These are phyloP conservation scores for Candida golubevii DNA, from an alignment of 805 yeast species.

Conservation along the genomic window DNA sequence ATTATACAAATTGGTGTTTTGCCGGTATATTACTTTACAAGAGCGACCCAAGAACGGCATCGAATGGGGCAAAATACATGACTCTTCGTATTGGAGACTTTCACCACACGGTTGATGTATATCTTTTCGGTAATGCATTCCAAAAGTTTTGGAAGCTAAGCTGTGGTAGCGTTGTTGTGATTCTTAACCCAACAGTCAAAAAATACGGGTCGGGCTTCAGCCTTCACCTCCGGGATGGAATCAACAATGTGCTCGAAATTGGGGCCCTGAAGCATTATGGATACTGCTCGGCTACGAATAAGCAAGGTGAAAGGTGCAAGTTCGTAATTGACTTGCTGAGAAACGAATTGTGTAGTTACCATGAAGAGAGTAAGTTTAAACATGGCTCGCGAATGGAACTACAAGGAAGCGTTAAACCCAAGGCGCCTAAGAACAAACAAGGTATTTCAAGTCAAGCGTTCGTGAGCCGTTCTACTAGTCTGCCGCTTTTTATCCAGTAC, in stretches of 20 bases:
- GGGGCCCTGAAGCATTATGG: slow-evolving; percentile 70
- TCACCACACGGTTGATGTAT: slow-evolving; percentile 51
- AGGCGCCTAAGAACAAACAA: slow-evolving; percentile 49
- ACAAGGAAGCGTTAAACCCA: slow-evolving; percentile 53
- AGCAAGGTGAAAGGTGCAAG: slow-evolving; percentile 50
- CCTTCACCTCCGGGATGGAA: slow-evolving; percentile 47
- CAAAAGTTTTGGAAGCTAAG: slow-evolving; percentile 68
- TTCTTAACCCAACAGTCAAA: slow-evolving; percentile 68
- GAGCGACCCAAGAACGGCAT: slow-evolving; percentile 46
- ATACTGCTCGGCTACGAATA: slow-evolving; percentile 51
- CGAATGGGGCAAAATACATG: slow-evolving; percentile 47
- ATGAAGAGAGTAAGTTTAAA: slow-evolving; percentile 56
- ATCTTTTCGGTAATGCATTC: slow-evolving; percentile 64
- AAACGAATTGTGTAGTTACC: slow-evolving; percentile 65
- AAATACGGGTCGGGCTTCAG: slow-evolving; percentile 41
- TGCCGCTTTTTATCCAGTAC: slow-evolving; percentile 19
- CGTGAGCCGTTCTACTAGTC: slow-evolving; percentile 19
- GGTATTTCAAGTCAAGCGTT: slow-evolving; percentile 17
- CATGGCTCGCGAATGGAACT: slow-evolving; percentile 65
- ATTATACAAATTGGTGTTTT: slow-evolving; percentile 71
- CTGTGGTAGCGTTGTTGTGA: slow-evolving; percentile 68
- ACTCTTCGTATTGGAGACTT: slow-evolving; percentile 67
- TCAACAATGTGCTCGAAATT: slow-evolving; percentile 59
- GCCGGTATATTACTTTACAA: slow-evolving; percentile 66
- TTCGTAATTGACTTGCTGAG: slow-evolving; percentile 54